Evolutionary conservation across 805 yeast genomes (phyloP).

Genomic region (Wickerhamiella vanderwaltii): DNA sequence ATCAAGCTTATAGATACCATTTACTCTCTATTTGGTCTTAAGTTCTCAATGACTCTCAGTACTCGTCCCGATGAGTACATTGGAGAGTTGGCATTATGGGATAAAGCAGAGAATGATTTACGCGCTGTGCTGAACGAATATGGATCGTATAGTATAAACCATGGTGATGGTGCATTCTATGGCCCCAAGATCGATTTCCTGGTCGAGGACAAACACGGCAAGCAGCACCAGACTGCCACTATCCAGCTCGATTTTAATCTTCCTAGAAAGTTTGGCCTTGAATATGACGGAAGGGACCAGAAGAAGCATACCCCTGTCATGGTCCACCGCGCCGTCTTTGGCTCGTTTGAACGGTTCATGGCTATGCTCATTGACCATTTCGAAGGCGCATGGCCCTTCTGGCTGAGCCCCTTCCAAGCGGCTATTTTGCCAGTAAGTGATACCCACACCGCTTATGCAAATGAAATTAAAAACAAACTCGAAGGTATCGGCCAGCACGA

Average conservation of each 20-base stretch:
- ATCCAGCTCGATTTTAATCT: slow-evolving; percentile 91
- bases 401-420: slow-evolving; percentile 91
- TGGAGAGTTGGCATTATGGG: slow-evolving; percentile 72
- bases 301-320: slow-evolving; percentile 63
- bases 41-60: slow-evolving; percentile 56
- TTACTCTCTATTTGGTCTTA: slow-evolving; percentile 55
- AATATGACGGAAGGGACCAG: slow-evolving; percentile 41
- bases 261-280: slow-evolving; percentile 69
- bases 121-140: slow-evolving; percentile 44
- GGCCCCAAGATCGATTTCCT: slow-evolving; percentile 71
- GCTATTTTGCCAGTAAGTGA: slow-evolving; percentile 62
- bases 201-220: slow-evolving; percentile 65
- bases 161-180: slow-evolving; percentile 88
- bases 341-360: slow-evolving; percentile 84
- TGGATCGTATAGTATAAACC: slow-evolving; percentile 44
- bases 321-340: slow-evolving; percentile 92
- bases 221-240: slow-evolving; percentile 88
- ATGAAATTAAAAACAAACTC: slow-evolving; percentile 27
- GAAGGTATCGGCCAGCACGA: neutral
- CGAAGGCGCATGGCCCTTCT: slow-evolving; percentile 93
- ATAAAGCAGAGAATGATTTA: slow-evolving; percentile 62
- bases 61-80: slow-evolving; percentile 76
- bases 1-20: slow-evolving; percentile 62
- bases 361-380: slow-evolving; percentile 84
- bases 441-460: slow-evolving; percentile 44